Evolutionary conservation across 768 basidiomycete species (phyloP), one percentile per base, ranked within the genome.

Genomic region (Trametes cubensis): DNA sequence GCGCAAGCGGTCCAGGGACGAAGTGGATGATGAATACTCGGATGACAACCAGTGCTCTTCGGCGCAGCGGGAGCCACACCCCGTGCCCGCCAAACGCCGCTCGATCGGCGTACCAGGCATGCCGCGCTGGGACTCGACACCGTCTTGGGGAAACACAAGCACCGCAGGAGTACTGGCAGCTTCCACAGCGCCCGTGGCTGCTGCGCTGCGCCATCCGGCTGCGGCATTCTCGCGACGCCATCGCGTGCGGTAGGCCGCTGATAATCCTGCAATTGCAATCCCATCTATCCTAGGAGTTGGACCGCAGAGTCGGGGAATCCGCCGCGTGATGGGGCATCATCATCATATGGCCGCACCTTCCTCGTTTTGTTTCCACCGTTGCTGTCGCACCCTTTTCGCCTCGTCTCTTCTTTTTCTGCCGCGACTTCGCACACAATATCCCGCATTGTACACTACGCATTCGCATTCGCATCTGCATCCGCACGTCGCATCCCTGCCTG

Each of bases 1-100:
- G 67, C 83, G 86, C 50, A 86, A 85, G 66, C 83, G 83, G 53
- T 41, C 58, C 7, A 39, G 42, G 18, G 66, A 67, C n/a, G 64
- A 62, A 2, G 63, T 64, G 8, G 65, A 66, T 26, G 64, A 45
- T 20, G 57, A 58, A 7, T 34, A 58, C 7, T 11, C 18, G 34
- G 34, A 38, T 17, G 48, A 44, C 46, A 47, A 30, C 47, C 49
- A 25, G 45, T 30, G 17, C 34, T 11, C 34, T 34, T 34, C 34
- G 34, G 53, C 54, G 26, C 25, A 28, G 17, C 23, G 23, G 41
- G 59, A 40, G 20, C 21, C 38, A 20, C 54, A 50, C 28, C 60
- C 61, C 20, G 23, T 41, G 13, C 58, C 63, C 58, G 64, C 60
- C 30, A 69, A 69, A 59, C 68, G 68, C 47, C 66, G 68, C 45